These are phyloP conservation scores for Xanthoceras sorbifolium DNA, from an alignment of 345 rosid genomes.

Conservation along the genomic window DNA sequence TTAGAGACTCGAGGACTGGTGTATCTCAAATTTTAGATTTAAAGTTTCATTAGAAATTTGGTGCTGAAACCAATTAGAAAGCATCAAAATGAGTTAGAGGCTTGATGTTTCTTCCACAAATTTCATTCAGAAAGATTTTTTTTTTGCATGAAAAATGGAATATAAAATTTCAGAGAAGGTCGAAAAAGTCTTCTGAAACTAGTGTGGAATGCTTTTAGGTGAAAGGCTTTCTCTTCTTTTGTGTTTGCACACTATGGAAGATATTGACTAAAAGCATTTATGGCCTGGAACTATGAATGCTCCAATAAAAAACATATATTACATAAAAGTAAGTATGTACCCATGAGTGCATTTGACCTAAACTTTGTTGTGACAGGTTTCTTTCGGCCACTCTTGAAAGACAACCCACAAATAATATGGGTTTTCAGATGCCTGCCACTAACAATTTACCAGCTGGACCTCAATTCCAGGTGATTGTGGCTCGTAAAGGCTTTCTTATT, in stretches of 20 bases:
- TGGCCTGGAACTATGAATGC: not conserved
- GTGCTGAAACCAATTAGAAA: not conserved
- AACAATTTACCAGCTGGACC: constrained; percentile 55
- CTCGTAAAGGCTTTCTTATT: constrained; percentile 9
- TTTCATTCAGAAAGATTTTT: not conserved
- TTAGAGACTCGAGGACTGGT: not conserved
- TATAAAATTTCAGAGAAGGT: not conserved
- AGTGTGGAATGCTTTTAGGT: not conserved
- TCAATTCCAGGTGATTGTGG: constrained; percentile 50
- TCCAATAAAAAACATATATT: not conserved
- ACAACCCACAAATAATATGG: constrained; percentile 56
- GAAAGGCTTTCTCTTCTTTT: not conserved
- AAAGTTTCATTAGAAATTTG: not conserved
- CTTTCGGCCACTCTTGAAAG: constrained; percentile 68
- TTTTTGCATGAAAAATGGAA: not conserved
- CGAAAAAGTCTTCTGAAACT: not conserved
- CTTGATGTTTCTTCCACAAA: not conserved
- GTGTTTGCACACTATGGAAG: not conserved
- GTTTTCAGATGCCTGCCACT: constrained; percentile 55
- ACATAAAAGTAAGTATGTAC: not conserved
- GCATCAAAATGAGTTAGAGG: not conserved
- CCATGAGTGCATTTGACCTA: not conserved
- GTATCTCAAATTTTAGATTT: not conserved
- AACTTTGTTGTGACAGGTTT: constrained; percentile 52
- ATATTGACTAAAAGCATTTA: not conserved